Evolutionary conservation across 2,329 filamentous ascomycete genomes (phyloP).

Genomic region (Xylariaceae sp.): DNA sequence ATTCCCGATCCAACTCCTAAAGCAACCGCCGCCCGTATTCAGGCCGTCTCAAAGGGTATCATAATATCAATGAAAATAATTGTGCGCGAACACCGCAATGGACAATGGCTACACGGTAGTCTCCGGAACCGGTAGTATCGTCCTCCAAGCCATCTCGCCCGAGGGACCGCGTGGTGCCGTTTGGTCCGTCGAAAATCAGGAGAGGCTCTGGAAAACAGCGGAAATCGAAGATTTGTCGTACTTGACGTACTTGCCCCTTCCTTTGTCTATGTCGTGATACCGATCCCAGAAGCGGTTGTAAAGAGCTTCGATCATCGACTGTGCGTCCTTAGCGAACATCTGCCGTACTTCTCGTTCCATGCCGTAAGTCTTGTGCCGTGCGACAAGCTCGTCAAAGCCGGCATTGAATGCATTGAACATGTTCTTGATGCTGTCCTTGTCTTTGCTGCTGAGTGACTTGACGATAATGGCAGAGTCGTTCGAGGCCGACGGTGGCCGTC

Average conservation of each 20-base stretch:
- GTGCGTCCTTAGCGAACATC: conserved; percentile 76
- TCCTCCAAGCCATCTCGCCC: too few relatives aligned
- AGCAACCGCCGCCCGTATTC: too few relatives aligned
- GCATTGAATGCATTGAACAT: conserved; percentile 92
- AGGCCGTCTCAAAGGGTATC: too few relatives aligned
- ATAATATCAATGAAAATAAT: too few relatives aligned
- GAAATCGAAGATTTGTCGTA: conserved; percentile 85
- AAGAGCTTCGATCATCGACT: conserved; percentile 85
- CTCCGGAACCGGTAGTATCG: too few relatives aligned
- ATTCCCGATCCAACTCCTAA: too few relatives aligned
- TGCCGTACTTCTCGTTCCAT: conserved; percentile 90
- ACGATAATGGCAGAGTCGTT: conserved; percentile 81
- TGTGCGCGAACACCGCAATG: too few relatives aligned
- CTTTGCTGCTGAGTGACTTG: conserved; percentile 78
- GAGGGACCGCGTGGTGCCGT: too few relatives aligned
- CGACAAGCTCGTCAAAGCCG: conserved; percentile 82
- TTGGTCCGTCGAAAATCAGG: conserved; percentile 26
- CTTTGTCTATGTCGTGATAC: conserved; percentile 96
- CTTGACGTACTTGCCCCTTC: conserved; percentile 96
- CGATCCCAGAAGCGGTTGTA: conserved; percentile 96
- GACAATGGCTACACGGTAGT: too few relatives aligned
- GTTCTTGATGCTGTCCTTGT: conserved; percentile 92
- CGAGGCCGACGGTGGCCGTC: conserved; percentile 68
- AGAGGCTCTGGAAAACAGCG: conserved; percentile 53
- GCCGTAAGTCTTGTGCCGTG: conserved; percentile 71